Conservation (phyloP, 2,329 filamentous ascomycete genomes). For the Colletotrichum sp. region DNA sequence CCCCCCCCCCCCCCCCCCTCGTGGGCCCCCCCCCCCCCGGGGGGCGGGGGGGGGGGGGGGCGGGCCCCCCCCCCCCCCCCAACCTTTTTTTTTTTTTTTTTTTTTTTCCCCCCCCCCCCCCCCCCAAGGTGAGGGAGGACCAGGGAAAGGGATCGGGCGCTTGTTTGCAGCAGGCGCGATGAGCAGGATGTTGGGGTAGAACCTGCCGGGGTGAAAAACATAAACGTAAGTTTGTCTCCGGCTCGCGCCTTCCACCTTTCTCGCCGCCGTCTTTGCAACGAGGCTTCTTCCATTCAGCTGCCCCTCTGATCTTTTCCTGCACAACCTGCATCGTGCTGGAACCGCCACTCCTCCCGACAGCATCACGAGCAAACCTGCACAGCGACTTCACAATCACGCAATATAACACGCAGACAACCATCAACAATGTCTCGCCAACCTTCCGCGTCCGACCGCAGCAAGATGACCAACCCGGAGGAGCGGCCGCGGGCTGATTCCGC, state of each 20-base stretch:
- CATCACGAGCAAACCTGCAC: neutral
- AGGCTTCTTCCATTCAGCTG: neutral
- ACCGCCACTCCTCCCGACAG: neutral
- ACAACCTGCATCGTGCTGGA: neutral
- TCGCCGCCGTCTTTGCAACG: neutral
- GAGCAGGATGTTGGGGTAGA: neutral
- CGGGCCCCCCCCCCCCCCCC: too few species aligned
- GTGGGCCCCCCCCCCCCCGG: too few species aligned
- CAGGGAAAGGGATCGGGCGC: neutral
- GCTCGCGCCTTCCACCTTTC: neutral
- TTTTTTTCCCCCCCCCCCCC: too few species aligned
- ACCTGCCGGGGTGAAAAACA: neutral
- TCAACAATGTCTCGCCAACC: neutral
- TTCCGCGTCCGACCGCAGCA: neutral
- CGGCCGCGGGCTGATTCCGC: neutral
- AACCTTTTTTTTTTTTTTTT: too few species aligned
- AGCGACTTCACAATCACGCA: neutral
- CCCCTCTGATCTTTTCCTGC: too few species aligned
- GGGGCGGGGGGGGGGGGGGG: too few species aligned
- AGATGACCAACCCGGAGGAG: neutral
- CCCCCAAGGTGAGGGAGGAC: neutral
- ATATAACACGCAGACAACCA: neutral
- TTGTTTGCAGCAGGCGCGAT: neutral
- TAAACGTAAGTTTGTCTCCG: fast-evolving
- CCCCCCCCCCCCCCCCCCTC: too few species aligned